These are phyloP conservation scores for Coemansia asiatica DNA, from an alignment of 192 early-diverging fungal species.

Conservation along the genomic window DNA sequence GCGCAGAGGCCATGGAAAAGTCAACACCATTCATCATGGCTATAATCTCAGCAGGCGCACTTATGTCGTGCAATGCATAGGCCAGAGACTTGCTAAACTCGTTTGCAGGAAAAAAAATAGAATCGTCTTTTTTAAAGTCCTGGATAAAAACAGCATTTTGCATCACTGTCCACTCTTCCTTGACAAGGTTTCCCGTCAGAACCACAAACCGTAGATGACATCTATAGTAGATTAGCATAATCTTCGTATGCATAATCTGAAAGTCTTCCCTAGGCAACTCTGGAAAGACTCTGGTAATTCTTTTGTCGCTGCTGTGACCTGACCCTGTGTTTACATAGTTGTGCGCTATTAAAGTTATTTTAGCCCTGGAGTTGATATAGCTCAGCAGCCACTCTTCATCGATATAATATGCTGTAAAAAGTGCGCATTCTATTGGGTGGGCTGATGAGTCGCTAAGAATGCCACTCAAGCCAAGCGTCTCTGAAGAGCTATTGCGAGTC, in stretches of 20 bases:
- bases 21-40: slow-evolving; percentile 32
- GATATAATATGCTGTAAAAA: slow-evolving; percentile 18
- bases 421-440: slow-evolving; percentile 1
- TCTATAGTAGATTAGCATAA: slow-evolving; percentile 28
- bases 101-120: slow-evolving; percentile 17
- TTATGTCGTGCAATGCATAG: slow-evolving; percentile 27
- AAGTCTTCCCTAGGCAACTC: slow-evolving; percentile 13
- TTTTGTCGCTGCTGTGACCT: no score
- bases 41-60: slow-evolving; percentile 14
- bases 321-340: background rate
- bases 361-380: slow-evolving; percentile 9
- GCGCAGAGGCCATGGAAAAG: slow-evolving; percentile 14
- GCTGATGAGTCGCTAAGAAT: slow-evolving; percentile 11
- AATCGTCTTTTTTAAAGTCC: slow-evolving; percentile 21
- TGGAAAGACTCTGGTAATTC: background rate
- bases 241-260: slow-evolving; percentile 39
- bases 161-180: slow-evolving; percentile 37
- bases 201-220: slow-evolving; percentile 21
- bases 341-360: slow-evolving; percentile 12
- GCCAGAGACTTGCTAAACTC: slow-evolving; percentile 31
- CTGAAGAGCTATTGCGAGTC: background rate
- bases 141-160: slow-evolving; percentile 34
- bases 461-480: slow-evolving; percentile 13
- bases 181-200: slow-evolving; percentile 19
- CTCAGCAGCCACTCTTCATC: slow-evolving; percentile 25